These are phyloP conservation scores for Melanogaster broomeanus DNA, from an alignment of 768 basidiomycete genomes.

Conservation along the genomic window DNA sequence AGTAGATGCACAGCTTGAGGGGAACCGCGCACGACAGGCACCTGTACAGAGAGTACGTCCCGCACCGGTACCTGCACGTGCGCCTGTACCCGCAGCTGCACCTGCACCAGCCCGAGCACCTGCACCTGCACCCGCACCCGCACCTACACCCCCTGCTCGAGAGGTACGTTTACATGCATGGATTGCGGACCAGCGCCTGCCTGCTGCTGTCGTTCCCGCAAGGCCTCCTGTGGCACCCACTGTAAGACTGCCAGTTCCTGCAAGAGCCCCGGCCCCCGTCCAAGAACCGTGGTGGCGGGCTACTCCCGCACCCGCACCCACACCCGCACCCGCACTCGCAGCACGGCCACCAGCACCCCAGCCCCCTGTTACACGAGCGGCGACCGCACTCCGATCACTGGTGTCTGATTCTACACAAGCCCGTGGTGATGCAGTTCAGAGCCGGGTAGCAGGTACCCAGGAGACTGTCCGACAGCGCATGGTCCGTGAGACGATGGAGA, in stretches of 20 bases:
- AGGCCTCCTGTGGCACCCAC: neutral
- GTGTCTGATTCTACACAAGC: neutral
- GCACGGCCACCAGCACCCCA: neutral
- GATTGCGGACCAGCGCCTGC: too few species aligned
- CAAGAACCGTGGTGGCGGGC: too few species aligned
- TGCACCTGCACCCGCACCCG: neutral
- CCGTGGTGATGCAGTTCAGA: neutral
- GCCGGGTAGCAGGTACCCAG: neutral
- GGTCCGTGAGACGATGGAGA: constrained; percentile 34
- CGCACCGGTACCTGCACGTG: neutral
- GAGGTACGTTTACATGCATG: too few species aligned
- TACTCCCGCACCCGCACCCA: neutral
- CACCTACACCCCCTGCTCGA: neutral
- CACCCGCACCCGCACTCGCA: neutral
- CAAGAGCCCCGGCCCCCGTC: neutral
- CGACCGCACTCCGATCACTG: constrained; percentile 2
- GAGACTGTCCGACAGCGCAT: constrained; percentile 14
- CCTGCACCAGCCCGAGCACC: neutral
- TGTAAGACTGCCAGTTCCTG: neutral
- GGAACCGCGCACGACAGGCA: constrained; percentile 32
- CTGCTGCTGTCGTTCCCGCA: neutral
- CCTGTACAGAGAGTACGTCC: constrained; percentile 12
- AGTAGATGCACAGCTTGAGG: constrained; percentile 40
- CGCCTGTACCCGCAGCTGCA: neutral
- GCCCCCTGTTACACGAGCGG: neutral